Percentiles rank a stretch among this genome's conserved stretches.
These are phyloP conservation scores for Dioszegia aurantiaca DNA, from an alignment of 768 basidiomycete species.

Conservation along the genomic window DNA sequence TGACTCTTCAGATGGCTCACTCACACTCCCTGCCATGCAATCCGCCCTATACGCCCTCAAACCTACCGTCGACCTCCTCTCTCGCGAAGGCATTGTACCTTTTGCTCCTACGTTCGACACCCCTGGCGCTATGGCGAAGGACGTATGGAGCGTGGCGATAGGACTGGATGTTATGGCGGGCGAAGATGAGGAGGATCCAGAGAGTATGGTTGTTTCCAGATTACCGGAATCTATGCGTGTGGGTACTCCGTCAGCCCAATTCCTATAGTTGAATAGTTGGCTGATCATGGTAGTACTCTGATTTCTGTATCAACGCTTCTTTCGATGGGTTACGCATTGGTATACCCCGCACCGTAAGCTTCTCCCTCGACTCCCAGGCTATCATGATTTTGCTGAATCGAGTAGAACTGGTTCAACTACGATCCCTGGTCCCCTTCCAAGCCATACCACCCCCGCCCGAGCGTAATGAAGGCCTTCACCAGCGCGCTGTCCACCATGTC, in stretches of 20 bases:
- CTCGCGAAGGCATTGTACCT: conserved; percentile 12
- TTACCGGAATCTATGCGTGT: conserved; percentile 2
- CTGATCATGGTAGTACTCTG: conserved; percentile 9
- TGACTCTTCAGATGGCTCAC: conserved; percentile 11
- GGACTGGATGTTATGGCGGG: conserved; percentile 17
- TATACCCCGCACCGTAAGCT: conserved; percentile 12
- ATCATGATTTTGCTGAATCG: too few relatives aligned
- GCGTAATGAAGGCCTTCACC: conserved; percentile 21
- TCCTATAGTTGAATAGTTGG: neutral
- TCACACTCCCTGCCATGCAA: conserved; percentile 15
- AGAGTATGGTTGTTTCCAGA: conserved; percentile 3
- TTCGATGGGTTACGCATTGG: conserved; percentile 14
- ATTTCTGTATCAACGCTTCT: conserved; percentile 6
- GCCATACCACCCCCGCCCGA: conserved; percentile 11
- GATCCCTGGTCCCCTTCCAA: conserved; percentile 24
- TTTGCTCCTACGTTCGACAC: conserved; percentile 16
- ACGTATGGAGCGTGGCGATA: conserved; percentile 15
- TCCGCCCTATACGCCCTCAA: conserved; percentile 34
- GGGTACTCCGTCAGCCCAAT: neutral
- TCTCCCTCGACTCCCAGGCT: neutral
- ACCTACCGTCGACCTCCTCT: conserved; percentile 31
- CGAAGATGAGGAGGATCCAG: conserved; percentile 7
- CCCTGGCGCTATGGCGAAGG: conserved; percentile 17
- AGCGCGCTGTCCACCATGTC: conserved; percentile 11
- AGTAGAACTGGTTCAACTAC: conserved; percentile 31